Percentiles rank a stretch among this genome's conserved stretches.
These are phyloP conservation scores for Saturnispora diversa DNA, from an alignment of 805 yeast genomes.

Conservation along the genomic window DNA sequence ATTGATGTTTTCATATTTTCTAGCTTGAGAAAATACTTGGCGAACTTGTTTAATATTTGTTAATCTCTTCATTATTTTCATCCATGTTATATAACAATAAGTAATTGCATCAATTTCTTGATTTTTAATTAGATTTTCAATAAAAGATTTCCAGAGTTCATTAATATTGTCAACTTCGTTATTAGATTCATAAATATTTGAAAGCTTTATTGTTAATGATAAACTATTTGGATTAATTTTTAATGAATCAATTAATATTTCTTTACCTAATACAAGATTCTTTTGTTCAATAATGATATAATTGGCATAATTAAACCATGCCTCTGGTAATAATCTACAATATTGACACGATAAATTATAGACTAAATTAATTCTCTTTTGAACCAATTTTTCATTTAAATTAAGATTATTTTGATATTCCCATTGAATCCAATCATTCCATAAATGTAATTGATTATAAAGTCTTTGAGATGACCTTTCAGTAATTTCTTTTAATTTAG, in stretches of 20 bases:
- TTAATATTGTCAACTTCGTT: conserved; percentile 43
- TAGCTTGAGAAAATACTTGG: conserved; percentile 56
- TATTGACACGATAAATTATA: conserved; percentile 60
- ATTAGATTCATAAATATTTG: conserved; percentile 62
- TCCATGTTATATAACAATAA: conserved; percentile 55
- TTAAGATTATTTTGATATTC: conserved; percentile 67
- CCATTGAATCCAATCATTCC: conserved; percentile 75
- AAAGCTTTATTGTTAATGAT: conserved; percentile 54
- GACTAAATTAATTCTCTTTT: conserved; percentile 59
- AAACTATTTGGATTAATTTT: conserved; percentile 63
- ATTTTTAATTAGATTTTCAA: conserved; percentile 35
- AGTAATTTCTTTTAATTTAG: conserved; percentile 13
- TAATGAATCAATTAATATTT: conserved; percentile 47
- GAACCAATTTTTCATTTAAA: conserved; percentile 40
- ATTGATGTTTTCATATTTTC: conserved; percentile 55
- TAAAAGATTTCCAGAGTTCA: conserved; percentile 41
- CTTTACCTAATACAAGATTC: conserved; percentile 24
- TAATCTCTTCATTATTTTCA: conserved; percentile 62
- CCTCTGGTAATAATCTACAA: conserved; percentile 57
- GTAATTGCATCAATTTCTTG: conserved; percentile 37
- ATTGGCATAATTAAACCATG: conserved; percentile 59
- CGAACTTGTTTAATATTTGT: conserved; percentile 51
- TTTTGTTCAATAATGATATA: conserved; percentile 17
- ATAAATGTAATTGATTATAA: conserved; percentile 39
- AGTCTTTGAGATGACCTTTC: conserved; percentile 20